Percentiles rank a stretch among this genome's conserved stretches.
Evolutionary conservation across 1,139 yeast species (phyloP).

Genomic region (Candida neerlandica): DNA sequence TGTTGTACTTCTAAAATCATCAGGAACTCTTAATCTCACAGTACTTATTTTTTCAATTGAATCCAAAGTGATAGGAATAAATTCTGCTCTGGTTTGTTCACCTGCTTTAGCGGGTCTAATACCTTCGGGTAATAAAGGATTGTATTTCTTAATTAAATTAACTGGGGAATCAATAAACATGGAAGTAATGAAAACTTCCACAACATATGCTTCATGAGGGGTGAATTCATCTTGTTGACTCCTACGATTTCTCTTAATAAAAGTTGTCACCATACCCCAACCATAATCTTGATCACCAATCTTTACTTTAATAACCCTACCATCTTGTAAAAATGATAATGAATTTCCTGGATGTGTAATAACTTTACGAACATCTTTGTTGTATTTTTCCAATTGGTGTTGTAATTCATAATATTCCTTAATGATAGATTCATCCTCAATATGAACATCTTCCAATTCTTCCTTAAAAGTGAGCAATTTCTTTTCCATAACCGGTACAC

Average conservation of each 20-base stretch:
- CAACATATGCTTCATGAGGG: conserved; percentile 87
- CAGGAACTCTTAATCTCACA: conserved; percentile 79
- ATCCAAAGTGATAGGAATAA: conserved; percentile 80
- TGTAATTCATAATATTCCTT: conserved; percentile 83
- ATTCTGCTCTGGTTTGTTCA: conserved; percentile 73
- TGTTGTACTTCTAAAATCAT: conserved; percentile 68
- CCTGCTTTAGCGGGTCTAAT: conserved; percentile 78
- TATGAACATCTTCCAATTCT: conserved; percentile 48
- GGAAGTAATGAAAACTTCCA: conserved; percentile 78
- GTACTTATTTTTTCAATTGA: conserved; percentile 78
- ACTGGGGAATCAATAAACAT: conserved; percentile 81
- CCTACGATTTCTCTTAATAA: conserved; percentile 61
- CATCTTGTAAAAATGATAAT: conserved; percentile 82
- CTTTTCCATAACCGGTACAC: conserved; percentile 81
- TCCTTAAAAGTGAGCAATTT: conserved; percentile 56
- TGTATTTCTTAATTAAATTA: conserved; percentile 67
- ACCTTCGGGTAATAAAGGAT: conserved; percentile 82
- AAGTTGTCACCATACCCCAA: conserved; percentile 90
- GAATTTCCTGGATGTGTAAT: conserved; percentile 92
- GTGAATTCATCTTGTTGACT: conserved; percentile 46
- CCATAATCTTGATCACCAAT: conserved; percentile 72
- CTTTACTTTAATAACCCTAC: conserved; percentile 76
- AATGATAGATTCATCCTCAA: conserved; percentile 75
- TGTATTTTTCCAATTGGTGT: conserved; percentile 68
- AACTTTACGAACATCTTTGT: conserved; percentile 77